Conservation (phyloP, 768 basidiomycete species). For the Mycena vitilis region DNA sequence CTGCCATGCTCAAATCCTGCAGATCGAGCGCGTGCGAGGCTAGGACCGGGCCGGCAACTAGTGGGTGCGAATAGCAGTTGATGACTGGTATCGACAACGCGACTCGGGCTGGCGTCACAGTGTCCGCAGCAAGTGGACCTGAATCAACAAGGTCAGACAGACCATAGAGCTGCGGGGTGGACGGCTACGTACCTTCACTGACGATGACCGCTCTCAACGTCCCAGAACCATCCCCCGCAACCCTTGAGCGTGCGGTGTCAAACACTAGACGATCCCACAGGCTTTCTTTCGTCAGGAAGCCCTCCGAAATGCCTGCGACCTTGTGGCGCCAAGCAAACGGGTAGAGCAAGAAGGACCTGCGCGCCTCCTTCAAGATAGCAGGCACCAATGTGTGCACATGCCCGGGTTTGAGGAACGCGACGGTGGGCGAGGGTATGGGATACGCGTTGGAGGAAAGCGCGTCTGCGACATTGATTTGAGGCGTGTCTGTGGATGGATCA, state of each 20-base stretch:
- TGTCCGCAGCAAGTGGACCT: conserved; percentile 63
- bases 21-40: conserved; percentile 89
- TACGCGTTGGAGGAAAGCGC: conserved; percentile 58
- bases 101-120: conserved; percentile 73
- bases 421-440: conserved; percentile 79
- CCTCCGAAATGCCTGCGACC: conserved; percentile 71
- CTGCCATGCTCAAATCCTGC: conserved; percentile 66
- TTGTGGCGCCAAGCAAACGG: conserved; percentile 85
- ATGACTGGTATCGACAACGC: conserved; percentile 84
- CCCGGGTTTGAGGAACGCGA: conserved; percentile 77
- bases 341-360: conserved; percentile 64
- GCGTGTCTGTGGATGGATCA: conserved; percentile 33
- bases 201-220: conserved; percentile 77
- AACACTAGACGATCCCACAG: conserved; percentile 89
- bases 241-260: conserved; percentile 69
- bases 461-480: conserved; percentile 56
- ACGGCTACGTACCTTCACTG: conserved; percentile 68
- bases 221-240: conserved; percentile 70
- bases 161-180: background rate
- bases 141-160: conserved; percentile 20
- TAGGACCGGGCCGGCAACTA: conserved; percentile 81
- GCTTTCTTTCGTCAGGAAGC: conserved; percentile 81
- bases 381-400: conserved; percentile 69
- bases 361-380: conserved; percentile 65
- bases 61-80: conserved; percentile 68